Evolutionary conservation across 78 protist genomes (phyloP), one percentile per base, ranked within the genome.

Genomic region (Dictyostelium citrinum): DNA sequence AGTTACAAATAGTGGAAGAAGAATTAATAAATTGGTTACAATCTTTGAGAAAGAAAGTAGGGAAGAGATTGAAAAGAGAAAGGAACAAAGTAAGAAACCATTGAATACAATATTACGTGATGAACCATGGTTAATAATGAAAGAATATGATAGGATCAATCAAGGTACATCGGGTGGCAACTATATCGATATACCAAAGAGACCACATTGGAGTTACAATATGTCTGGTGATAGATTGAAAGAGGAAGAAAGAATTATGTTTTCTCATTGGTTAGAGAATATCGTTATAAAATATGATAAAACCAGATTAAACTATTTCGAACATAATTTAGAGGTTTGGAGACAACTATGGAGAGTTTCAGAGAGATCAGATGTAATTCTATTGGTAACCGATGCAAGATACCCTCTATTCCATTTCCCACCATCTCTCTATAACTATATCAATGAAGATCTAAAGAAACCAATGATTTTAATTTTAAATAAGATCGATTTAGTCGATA

Each of bases 261-360:
- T 97, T 20, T 8, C 35, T 2, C 12, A 24, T 2, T 97, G 96
- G 96, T n/a, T 95, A 29, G 55, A 68, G 12, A n/a, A 68, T 24
- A 60, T 96, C 39, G 37, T n/a, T 16, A 16, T 9, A 6, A 7
- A 31, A 5, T 29, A 93, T n/a, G 83, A 41, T 24, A 60, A 80
- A 55, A 43, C 37, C 12, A 39, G 93, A 60, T 46, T 90, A 61
- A 96, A 96, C 85, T 91, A 70, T 70, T 98, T 97, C 45, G 99
- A 98, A 77, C 96, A 84, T n/a, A 98, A 98, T 84, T 81, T 98
- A 41, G 98, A 97, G 39, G 91, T 84, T 3, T 98, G 97, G 97
- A 35, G 98, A 35, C 99, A 98, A 83, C 91, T 98, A 6, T 98
- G 99, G 99, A 74, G 98, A 39, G 92, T 83, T 11, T 75, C 84